These are phyloP conservation scores for Symbiotaphrina buchneri DNA, from an alignment of 495 filamentous ascomycete genomes.

Conservation along the genomic window DNA sequence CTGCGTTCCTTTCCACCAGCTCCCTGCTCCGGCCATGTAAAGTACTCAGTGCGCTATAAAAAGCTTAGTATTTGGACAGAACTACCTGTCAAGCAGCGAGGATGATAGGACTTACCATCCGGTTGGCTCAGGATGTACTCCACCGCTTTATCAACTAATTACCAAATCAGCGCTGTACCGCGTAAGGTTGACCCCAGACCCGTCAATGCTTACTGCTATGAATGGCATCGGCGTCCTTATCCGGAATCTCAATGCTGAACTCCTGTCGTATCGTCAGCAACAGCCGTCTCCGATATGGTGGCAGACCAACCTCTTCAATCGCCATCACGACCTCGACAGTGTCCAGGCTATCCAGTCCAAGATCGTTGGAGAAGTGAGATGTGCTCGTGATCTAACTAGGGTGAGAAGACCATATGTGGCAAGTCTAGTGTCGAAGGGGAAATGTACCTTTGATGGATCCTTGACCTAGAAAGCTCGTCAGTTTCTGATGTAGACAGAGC, in stretches of 20 bases:
- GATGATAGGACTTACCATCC: slow-evolving; percentile 5
- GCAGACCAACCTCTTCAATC: slow-evolving; percentile 74
- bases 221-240: slow-evolving; percentile 94
- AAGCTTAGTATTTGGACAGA: slow-evolving; percentile 4
- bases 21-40: too few species aligned
- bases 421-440: slow-evolving; percentile 3
- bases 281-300: slow-evolving; percentile 8
- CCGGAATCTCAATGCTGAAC: slow-evolving; percentile 99
- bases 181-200: neutral
- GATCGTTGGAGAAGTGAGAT: slow-evolving; percentile 88
- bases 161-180: slow-evolving; percentile 2
- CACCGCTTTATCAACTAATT: slow-evolving; percentile 6
- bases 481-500: slow-evolving; percentile 1
- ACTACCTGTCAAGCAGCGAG: neutral
- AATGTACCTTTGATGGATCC: slow-evolving; percentile 18
- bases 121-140: slow-evolving; percentile 6
- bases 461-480: slow-evolving; percentile 11
- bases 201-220: slow-evolving; percentile 51
- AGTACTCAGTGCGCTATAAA: slow-evolving; percentile 13
- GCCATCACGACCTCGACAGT: slow-evolving; percentile 99
- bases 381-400: slow-evolving; percentile 42
- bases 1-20: too few species aligned
- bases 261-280: slow-evolving; percentile 37
- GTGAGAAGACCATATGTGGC: slow-evolving; percentile 2
- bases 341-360: slow-evolving; percentile 89